Conservation (phyloP, 208 protist species). For the Leishmania guyanensis region DNA sequence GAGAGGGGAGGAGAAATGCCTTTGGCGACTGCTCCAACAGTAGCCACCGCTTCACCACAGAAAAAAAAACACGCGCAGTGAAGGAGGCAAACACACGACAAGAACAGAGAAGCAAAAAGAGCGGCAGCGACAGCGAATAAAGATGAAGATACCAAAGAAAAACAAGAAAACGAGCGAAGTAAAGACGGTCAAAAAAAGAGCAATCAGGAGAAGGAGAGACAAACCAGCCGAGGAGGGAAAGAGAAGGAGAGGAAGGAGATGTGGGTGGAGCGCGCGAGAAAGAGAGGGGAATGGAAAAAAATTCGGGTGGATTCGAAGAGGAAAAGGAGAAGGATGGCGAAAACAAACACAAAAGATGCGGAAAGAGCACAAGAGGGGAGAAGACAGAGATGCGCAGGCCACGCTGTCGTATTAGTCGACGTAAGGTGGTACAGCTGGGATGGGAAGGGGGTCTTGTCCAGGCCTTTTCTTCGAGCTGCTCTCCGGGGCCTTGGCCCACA, state of each 20-base stretch:
- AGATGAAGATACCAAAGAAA: neutral
- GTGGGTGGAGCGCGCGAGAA: neutral
- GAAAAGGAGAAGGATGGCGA: neutral
- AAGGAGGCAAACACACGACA: neutral
- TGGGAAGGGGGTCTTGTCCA: neutral
- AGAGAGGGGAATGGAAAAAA: neutral
- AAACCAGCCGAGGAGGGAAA: neutral
- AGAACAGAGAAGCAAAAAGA: neutral
- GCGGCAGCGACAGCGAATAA: constrained; percentile 1
- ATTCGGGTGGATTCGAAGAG: neutral
- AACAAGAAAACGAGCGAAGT: neutral
- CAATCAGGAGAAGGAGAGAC: neutral
- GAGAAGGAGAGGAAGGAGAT: neutral
- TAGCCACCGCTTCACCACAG: neutral
- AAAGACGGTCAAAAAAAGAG: neutral
- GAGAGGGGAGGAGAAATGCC: neutral
- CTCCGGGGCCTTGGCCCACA: neutral
- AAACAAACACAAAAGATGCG: constrained; percentile 1
- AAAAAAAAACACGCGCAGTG: neutral
- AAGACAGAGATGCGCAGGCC: neutral
- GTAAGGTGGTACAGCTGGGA: neutral
- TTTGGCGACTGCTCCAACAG: neutral
- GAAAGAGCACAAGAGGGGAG: constrained; percentile 13
- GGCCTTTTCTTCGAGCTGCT: neutral
- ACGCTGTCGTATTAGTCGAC: neutral